Base-by-base conservation (phyloP, 2,329 filamentous ascomycete species). In the Thielaviopsis populi region DNA sequence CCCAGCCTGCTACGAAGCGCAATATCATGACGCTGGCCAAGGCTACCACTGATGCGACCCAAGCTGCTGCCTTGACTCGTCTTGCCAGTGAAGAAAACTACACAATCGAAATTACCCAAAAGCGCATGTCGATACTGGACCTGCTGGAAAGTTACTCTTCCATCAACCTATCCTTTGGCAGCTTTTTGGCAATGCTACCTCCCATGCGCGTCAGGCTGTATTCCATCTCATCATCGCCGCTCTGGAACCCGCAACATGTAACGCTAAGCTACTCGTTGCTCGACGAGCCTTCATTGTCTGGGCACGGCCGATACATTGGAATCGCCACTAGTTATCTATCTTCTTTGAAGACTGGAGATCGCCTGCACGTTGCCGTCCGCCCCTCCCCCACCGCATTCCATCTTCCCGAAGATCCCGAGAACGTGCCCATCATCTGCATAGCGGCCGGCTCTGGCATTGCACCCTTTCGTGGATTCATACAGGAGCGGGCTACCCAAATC, bases 161-260 rank as follows among this genome's bases (percentile, higher is more conserved):
- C 0, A 76, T 88, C 40, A 73, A 80, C 2, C 73, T 92, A 0
- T 79, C 87, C 0, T 79, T 94, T 27, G 79, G 79, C 2, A 74
- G 81, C 19, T 92, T 87, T 75, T 77, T 94, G 7, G 78, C 79
- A 41, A 85, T 90, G 78, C 79, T 91, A 0, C 86, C 87, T 1
- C 85, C 88, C 0, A 88, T 94, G 84, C 83, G 87, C 33, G 79
- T 88, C 46, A 81, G 87, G n/a, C 85, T 89, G 72, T 91, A 91
- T 69, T 88, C 84, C 40, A 89, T 91, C 70, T 90, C 87, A 0
- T 90, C 87, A 0, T 89, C 87, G 0, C 86, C 87, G 0, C 76
- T 89, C 0, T 77, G 75, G 67, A 79, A 85, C 67, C 76, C 81
- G 0, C 75, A 74, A 11, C 77, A 77, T 65, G 80, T 81, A 61